Evolutionary conservation across 2,329 filamentous ascomycete species (phyloP).

Genomic region (Sporothrix brasiliensis): DNA sequence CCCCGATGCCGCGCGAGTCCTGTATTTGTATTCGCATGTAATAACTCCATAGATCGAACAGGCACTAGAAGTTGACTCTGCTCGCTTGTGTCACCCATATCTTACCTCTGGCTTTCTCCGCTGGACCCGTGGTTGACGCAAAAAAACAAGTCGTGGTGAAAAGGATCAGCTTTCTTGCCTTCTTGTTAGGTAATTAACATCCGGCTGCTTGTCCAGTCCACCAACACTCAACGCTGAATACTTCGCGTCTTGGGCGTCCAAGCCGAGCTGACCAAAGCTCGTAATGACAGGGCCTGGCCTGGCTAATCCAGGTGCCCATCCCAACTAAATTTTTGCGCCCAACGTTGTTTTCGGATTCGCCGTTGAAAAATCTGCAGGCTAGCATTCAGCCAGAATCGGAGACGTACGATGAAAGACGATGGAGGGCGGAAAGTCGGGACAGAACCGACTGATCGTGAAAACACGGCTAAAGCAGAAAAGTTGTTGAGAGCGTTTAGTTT

Average conservation of each 20-base stretch:
- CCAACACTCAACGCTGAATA: not conserved
- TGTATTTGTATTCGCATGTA: not conserved
- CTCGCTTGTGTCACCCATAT: not conserved
- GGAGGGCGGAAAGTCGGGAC: conserved; percentile 3
- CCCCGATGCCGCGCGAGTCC: not conserved
- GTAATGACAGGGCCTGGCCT: not conserved
- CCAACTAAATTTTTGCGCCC: conserved; percentile 15
- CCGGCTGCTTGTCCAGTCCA: not conserved
- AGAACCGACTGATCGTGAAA: not conserved
- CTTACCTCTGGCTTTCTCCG: not conserved
- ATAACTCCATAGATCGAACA: not conserved
- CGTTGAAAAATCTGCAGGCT: conserved; percentile 28
- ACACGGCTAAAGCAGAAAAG: conserved; percentile 3
- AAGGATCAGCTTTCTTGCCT: conserved; percentile 3
- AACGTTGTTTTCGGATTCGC: conserved; percentile 27
- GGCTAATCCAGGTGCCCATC: not conserved
- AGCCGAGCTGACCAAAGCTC: not conserved
- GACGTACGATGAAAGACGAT: conserved; percentile 13
- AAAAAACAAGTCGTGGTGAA: not conserved
- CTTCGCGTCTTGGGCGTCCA: not conserved
- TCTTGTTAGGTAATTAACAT: conserved; percentile 12
- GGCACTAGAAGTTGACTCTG: not conserved
- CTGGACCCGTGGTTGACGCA: conserved; percentile 4
- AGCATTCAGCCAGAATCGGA: conserved; percentile 30
- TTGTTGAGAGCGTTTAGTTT: not conserved